Base-by-base conservation (phyloP, 805 yeast genomes). In the Sugiyamaella marilandica region DNA sequence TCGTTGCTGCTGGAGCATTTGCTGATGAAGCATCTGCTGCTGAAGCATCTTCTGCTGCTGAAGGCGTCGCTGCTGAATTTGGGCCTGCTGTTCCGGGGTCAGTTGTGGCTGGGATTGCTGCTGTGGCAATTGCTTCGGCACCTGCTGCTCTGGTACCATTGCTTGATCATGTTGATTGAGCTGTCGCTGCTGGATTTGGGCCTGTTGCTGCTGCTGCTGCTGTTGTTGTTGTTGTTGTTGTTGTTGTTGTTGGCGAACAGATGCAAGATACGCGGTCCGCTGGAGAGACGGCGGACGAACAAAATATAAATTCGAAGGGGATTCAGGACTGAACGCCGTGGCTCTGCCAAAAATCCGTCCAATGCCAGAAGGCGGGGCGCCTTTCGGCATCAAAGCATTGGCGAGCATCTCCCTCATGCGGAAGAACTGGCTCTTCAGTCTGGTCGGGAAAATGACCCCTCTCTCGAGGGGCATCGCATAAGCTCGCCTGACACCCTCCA, bases 351-450 rank as follows among this genome's bases (percentile, higher is more conserved):
- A 85, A 48, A 86, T 70, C 3, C 90, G 87, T 11, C 95, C 95
- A 37, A 86, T 80, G 5, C 85, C 80, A 43, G 79, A 79, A 52
- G 77, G 70, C 1, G 78, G 71, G 33, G 77, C 74, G 41, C 87
- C 62, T 33, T 59, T 77, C 10, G 71, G 71, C 34, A 64, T 52
- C 46, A 68, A 52, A 82, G 96, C 92, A 55, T 87, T 81, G 1
- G 97, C 96, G 70, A 92, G 87, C 84, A 91, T 87, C 67, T 94
- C 99, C 59, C 98, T 78, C 87, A 89, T 85, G 55, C 95, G 80
- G 61, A 94, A 75, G 61, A 87, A 88, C 53, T 82, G 78, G 31
- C 83, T 83, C 56, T 96, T 79, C 50, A 83, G 71, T 47, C 86
- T 74, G 0, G 85, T 78, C 2, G 97, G 90, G 58, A 86, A 71